These are phyloP conservation scores for Mucor sp. DNA, from an alignment of 371 early-diverging fungal genomes.

Conservation along the genomic window DNA sequence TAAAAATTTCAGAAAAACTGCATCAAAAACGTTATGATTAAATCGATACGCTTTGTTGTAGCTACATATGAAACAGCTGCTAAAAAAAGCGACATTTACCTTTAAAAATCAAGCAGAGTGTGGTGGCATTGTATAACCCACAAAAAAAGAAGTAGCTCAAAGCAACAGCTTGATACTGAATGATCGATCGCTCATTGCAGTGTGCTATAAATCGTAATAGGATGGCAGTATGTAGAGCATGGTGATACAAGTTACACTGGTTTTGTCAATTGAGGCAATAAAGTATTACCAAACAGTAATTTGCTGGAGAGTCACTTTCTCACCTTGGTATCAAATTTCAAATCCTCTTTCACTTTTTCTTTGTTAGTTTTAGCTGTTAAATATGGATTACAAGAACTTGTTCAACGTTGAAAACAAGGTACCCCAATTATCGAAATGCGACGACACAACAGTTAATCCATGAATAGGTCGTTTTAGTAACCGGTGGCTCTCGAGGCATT, in stretches of 20 bases:
- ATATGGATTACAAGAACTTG: conserved; percentile 4
- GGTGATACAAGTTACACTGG: neutral
- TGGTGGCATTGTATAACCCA: too few species aligned
- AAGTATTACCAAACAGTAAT: neutral
- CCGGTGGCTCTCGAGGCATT: conserved; percentile 78
- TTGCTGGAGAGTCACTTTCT: neutral
- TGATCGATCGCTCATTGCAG: too few species aligned
- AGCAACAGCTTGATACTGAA: too few species aligned
- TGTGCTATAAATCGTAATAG: neutral
- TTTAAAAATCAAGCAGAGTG: too few species aligned
- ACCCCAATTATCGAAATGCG: neutral
- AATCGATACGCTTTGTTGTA: too few species aligned
- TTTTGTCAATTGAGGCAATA: neutral
- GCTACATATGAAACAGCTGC: too few species aligned
- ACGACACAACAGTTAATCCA: neutral
- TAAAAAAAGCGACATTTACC: too few species aligned
- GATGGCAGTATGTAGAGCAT: neutral
- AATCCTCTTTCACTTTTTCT: neutral
- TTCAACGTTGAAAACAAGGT: conserved; percentile 11
- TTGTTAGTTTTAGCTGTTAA: neutral
- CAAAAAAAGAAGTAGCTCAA: too few species aligned
- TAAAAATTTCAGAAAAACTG: too few species aligned
- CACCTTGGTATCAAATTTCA: neutral
- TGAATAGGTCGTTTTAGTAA: conserved; percentile 76
- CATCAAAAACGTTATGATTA: too few species aligned